These are phyloP conservation scores for Blastobotrys americana DNA, from an alignment of 805 yeast genomes.

Conservation along the genomic window DNA sequence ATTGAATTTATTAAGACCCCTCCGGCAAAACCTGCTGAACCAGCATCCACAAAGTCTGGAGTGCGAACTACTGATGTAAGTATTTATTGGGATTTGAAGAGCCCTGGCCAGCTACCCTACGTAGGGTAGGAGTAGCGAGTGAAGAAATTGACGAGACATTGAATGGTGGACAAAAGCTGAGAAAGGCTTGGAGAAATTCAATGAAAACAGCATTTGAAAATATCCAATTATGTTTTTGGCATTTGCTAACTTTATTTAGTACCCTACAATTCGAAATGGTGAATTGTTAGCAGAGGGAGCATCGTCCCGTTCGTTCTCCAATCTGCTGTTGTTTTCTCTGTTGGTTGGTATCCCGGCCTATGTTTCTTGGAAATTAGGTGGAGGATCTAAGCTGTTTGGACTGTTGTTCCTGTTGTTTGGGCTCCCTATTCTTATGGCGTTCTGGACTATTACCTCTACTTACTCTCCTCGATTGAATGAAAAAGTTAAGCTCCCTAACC, in stretches of 20 bases:
- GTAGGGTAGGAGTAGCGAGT: neutral
- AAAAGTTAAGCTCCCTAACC: slow-evolving; percentile 66
- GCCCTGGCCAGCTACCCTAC: no score
- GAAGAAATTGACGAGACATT: neutral
- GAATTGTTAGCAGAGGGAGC: slow-evolving; percentile 91
- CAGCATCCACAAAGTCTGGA: slow-evolving; percentile 41
- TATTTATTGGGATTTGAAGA: slow-evolving; percentile 10
- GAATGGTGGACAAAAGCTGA: slow-evolving; percentile 1
- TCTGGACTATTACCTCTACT: slow-evolving; percentile 73
- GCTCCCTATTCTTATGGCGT: slow-evolving; percentile 70
- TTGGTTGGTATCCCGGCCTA: slow-evolving; percentile 54
- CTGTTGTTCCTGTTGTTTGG: slow-evolving; percentile 49
- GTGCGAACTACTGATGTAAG: slow-evolving; percentile 43
- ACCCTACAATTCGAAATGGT: slow-evolving; percentile 75
- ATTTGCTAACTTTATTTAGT: slow-evolving; percentile 31
- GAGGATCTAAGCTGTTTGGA: slow-evolving; percentile 58
- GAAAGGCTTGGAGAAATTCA: no score
- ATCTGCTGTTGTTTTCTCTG: slow-evolving; percentile 44
- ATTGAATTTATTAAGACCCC: slow-evolving; percentile 60
- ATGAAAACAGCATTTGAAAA: no score
- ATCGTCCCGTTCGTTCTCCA: slow-evolving; percentile 68
- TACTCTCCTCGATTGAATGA: slow-evolving; percentile 77
- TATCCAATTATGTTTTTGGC: neutral
- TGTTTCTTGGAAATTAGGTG: slow-evolving; percentile 56
- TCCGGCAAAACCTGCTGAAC: slow-evolving; percentile 37